A percentile compares a stretch with the other conserved stretches of the same genome.
phyloP scores from a whole-genome alignment of 2,329 filamentous ascomycete genomes.

The Fusarium verticillioides region DNA sequence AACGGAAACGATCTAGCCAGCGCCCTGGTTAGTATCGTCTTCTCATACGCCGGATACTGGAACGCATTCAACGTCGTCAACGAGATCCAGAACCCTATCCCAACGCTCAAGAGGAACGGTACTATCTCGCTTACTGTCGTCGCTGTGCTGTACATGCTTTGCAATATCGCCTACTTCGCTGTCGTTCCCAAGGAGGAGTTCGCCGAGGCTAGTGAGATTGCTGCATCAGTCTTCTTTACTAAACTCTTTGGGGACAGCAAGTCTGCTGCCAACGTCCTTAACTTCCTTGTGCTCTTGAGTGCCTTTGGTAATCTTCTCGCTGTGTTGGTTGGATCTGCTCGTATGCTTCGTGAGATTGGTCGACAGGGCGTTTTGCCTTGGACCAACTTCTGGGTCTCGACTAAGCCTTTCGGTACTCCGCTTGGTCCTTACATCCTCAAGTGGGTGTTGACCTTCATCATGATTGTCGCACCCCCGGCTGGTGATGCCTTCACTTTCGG shows the following conservation, averaged over 20 bases:
- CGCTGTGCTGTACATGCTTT: conserved; percentile 66
- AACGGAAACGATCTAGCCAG: conserved; percentile 53
- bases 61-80: conserved; percentile 73
- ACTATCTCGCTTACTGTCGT: conserved; percentile 62
- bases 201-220: conserved; percentile 61
- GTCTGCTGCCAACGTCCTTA: conserved; percentile 62
- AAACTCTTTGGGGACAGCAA: conserved; percentile 64
- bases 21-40: conserved; percentile 68
- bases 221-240: conserved; percentile 68
- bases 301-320: conserved; percentile 69
- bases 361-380: conserved; percentile 70
- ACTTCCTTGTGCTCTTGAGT: conserved; percentile 66
- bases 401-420: conserved; percentile 71
- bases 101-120: conserved; percentile 62
- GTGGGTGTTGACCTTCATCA: conserved; percentile 66
- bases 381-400: conserved; percentile 71
- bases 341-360: conserved; percentile 70
- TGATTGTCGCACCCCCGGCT: conserved; percentile 69
- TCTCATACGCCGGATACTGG: conserved; percentile 66
- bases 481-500: conserved; percentile 73
- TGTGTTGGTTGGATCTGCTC: conserved; percentile 64
- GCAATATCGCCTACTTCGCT: conserved; percentile 70
- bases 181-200: conserved; percentile 66
- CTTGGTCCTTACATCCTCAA: conserved; percentile 68
- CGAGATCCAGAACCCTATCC: conserved; percentile 70